Conservation (phyloP, 2,329 filamentous ascomycete species). For the Aspergillus amoenus region DNA sequence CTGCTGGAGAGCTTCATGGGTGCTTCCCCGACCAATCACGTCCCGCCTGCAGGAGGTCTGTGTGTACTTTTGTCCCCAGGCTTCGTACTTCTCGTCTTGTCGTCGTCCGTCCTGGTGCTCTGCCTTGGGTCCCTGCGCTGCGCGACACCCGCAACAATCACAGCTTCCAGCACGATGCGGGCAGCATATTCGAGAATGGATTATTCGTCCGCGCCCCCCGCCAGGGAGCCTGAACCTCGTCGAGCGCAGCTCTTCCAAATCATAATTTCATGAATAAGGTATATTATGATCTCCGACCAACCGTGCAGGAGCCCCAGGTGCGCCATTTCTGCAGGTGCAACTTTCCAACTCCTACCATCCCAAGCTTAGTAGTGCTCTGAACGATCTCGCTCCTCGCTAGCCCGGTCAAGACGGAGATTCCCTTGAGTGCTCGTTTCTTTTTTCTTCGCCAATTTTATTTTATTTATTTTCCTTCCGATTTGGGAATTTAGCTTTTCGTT, state of each 20-base stretch:
- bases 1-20: constrained; percentile 29
- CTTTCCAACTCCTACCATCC: constrained; percentile 5
- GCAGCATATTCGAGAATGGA: background rate
- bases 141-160: background rate
- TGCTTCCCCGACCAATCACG: constrained; percentile 36
- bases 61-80: constrained; percentile 33
- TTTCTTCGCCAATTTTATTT: background rate
- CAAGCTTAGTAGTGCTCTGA: constrained; percentile 4
- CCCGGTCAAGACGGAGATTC: background rate
- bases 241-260: no score
- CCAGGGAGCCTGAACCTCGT: no score
- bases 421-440: background rate
- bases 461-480: background rate
- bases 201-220: no score
- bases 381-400: background rate
- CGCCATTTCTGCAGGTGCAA: constrained; percentile 26
- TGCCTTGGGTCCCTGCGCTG: background rate
- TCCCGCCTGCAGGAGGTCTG: constrained; percentile 6
- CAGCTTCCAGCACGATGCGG: background rate
- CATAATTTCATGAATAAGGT: background rate
- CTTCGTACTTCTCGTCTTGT: background rate
- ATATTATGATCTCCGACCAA: constrained; percentile 7
- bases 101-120: background rate
- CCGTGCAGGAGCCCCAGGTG: constrained; percentile 10
- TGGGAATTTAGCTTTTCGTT: background rate